Evolutionary conservation across 805 yeast genomes (phyloP).

Genomic region (Monosporozyma servazzii): DNA sequence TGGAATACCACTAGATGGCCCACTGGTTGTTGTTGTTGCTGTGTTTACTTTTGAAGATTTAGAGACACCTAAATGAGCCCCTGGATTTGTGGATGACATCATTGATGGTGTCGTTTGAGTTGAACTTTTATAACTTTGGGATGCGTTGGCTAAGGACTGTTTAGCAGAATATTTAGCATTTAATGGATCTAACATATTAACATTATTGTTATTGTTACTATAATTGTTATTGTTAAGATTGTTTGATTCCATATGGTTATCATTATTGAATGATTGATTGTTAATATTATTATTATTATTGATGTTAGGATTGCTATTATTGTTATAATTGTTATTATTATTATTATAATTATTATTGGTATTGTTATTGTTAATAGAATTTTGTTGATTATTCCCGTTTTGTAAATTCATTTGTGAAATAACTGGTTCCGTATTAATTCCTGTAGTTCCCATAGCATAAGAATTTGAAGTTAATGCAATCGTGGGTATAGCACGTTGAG

Average conservation of each 20-base stretch:
- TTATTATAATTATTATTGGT: not conserved
- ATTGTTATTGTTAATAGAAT: not conserved
- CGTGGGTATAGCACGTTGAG: slow-evolving; percentile 52
- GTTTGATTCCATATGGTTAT: not conserved
- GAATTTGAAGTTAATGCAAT: slow-evolving; percentile 57
- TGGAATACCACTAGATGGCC: slow-evolving; percentile 35
- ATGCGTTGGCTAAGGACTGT: slow-evolving; percentile 6
- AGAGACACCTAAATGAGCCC: not conserved
- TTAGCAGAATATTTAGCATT: slow-evolving; percentile 5
- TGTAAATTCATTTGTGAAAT: slow-evolving; percentile 24
- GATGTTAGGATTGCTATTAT: not conserved
- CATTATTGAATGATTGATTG: not conserved
- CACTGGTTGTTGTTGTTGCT: slow-evolving; percentile 2
- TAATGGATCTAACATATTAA: slow-evolving; percentile 8
- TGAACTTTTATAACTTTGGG: slow-evolving; percentile 1
- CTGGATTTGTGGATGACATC: not conserved
- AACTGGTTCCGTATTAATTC: slow-evolving; percentile 32
- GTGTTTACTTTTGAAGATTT: not conserved
- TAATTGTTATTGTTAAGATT: not conserved
- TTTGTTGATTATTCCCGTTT: not conserved
- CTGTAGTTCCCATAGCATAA: slow-evolving; percentile 62
- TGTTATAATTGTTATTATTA: not conserved
- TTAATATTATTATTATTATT: not conserved
- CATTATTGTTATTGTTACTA: slow-evolving; percentile 8
- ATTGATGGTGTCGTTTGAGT: not conserved